Base-by-base conservation (phyloP, 345 rosid species). In the Gossypium mustelinum region DNA sequence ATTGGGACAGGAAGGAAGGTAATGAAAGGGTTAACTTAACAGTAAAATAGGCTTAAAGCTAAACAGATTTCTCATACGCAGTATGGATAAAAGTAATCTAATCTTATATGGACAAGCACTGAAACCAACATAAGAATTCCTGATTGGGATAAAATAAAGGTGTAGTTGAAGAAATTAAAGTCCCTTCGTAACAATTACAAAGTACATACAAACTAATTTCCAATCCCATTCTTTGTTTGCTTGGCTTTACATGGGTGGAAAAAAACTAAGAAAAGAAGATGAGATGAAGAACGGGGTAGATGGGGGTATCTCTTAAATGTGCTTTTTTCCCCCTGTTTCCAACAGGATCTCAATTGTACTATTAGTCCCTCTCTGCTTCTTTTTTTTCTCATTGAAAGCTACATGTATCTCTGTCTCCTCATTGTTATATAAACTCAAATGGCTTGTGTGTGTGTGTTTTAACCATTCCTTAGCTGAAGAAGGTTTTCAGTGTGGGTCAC, bases 241-340 rank as follows among this genome's bases (percentile, higher is more conserved):
- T 77, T 64, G 50, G 43, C 51, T 71, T 25, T 70, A 47, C 47
- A 48, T 61, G 75, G 75, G 24, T 75, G 75, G 75, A 83, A 80
- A 78, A 68, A 59, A 59, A 41, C 43, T 14, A 56, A 18, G 74
- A 52, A 72, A 75, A 61, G 58, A 29, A 29, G 77, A 72, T 59
- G 62, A 73, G 29, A 73, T 65, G 55, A 50, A 66, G 44, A 41
- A 48, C 56, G 44, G 11, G 79, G 70, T 50, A 66, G 78, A 58
- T 73, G 77, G 47, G 34, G 51, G 34, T 64, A 13, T 66, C 58
- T 77, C 79, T 84, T 79, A 76, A 81, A 82, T 84, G 78, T 75
- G 68, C 7, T 25, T 25, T 59, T 27, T 11, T 64, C 11, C 27
- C 27, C 7, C 45, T 44, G 57, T 18, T 34, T 54, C 64, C 56